Evolutionary conservation across 164 flowering plant genomes (phyloP), one percentile per base, ranked within the genome.

Genomic region (Chimonanthus praecox): DNA sequence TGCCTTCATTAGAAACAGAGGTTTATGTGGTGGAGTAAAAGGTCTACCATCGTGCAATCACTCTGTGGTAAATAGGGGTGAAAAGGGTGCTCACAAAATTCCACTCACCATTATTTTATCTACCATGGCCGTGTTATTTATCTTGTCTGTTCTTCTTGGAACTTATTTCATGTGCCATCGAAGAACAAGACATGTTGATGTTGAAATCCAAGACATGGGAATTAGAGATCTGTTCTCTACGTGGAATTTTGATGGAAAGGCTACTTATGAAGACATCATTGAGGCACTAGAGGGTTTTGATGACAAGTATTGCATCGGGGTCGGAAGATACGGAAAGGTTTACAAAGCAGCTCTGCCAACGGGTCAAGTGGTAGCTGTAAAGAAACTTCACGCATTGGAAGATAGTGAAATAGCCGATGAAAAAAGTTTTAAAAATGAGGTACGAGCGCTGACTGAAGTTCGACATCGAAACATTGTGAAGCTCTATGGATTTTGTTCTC

Each of bases 261-360:
- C 70, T 46, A 8, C 49, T 3, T 76, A n/a, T 43, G 71, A 76
- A 67, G 74, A 71, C 44, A 71, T 76, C 44, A 58, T 76, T 20
- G 63, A 72, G n/a, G 75, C 72, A 5, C 68, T 72, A 60, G 49
- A 76, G 9, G 47, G 67, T 20, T 76, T 76, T 18, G 72, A 72
- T 44, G 62, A 49, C 15, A 62, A 48, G 58, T 76, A 72, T 49
- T 71, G 33, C 33, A 33, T 33, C 33, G 33, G 33, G 33, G 33
- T 33, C 2, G 33, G 33, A 33, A 33, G 33, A 71, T 71, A 62
- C 72, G 5, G 75, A 75, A 3, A 60, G 8, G 78, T 76, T 49
- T 76, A 60, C 54, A 76, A 44, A 61, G 75, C 75, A 16, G 20
- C 47, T 45, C 21, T 76, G 20, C 61, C 68, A 6, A 64, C 68